Percentiles rank a stretch among this genome's conserved stretches.
Evolutionary conservation across 2,329 filamentous ascomycete species (phyloP).

Genomic region (Clonostachys sp.): DNA sequence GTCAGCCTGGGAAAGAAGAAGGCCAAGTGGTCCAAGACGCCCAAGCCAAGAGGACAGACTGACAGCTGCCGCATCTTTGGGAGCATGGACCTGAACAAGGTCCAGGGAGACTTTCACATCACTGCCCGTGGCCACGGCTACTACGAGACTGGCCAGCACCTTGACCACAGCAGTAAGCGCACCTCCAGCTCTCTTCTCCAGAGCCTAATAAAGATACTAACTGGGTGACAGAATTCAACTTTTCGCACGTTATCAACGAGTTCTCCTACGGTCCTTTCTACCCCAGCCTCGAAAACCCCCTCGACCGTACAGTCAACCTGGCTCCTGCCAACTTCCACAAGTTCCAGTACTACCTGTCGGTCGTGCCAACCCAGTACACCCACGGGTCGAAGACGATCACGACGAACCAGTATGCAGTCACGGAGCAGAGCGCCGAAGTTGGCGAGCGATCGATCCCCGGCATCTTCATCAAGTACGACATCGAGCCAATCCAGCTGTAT

Average conservation of each 20-base stretch:
- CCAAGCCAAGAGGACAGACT: constrained; percentile 50
- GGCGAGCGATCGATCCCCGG: constrained; percentile 72
- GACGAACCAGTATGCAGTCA: constrained; percentile 98
- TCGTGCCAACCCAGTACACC: constrained; percentile 92
- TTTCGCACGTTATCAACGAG: constrained; percentile 93
- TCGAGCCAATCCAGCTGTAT: constrained; percentile 87
- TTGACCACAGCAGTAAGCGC: constrained; percentile 73
- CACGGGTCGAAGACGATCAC: constrained; percentile 63
- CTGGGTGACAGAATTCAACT: constrained; percentile 73
- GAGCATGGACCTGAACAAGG: constrained; percentile 88
- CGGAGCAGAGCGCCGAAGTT: constrained; percentile 73
- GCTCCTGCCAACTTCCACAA: constrained; percentile 89
- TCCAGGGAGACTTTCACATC: constrained; percentile 97
- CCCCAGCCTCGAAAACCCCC: constrained; percentile 86
- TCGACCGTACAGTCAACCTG: constrained; percentile 81
- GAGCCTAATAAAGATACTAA: constrained; percentile 9
- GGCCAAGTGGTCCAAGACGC: constrained; percentile 72
- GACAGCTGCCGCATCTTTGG: constrained; percentile 90
- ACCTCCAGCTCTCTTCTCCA: neutral
- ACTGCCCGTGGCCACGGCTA: constrained; percentile 96
- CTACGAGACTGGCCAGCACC: constrained; percentile 68
- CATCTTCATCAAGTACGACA: constrained; percentile 98
- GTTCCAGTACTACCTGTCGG: constrained; percentile 95
- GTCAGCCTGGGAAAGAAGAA: constrained; percentile 62
- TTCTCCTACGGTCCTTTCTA: constrained; percentile 97